Conservation (phyloP, 192 early-diverging fungal genomes). For the Mortierella antarctica region DNA sequence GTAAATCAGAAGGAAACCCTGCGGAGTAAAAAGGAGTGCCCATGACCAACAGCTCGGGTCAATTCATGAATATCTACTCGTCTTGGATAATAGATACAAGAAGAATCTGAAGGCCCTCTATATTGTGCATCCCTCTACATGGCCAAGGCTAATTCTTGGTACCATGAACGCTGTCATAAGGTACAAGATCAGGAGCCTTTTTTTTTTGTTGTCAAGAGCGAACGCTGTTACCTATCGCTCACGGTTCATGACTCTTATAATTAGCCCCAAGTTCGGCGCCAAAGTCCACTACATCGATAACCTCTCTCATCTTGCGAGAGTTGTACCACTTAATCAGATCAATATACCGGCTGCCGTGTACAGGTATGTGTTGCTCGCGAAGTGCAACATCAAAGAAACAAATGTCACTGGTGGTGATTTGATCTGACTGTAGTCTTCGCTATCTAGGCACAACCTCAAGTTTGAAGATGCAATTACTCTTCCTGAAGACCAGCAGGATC, state of each 20-base stretch:
- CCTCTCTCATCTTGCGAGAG: constrained; percentile 71
- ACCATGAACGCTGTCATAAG: constrained; percentile 89
- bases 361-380: constrained; percentile 52
- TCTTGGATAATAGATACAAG: constrained; percentile 67
- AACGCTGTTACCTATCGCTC: neutral
- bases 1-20: constrained; percentile 43
- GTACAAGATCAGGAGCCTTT: constrained; percentile 48
- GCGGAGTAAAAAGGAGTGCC: constrained; percentile 1
- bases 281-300: constrained; percentile 87
- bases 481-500: constrained; percentile 51
- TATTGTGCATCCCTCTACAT: constrained; percentile 91
- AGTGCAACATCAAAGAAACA: neutral
- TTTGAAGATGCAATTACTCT: constrained; percentile 56
- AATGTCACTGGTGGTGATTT: neutral
- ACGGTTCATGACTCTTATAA: neutral
- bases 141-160: constrained; percentile 85
- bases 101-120: constrained; percentile 95
- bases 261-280: constrained; percentile 89
- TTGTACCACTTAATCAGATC: constrained; percentile 79
- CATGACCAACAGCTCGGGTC: neutral
- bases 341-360: constrained; percentile 78
- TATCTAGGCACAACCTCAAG: constrained; percentile 54
- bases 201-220: neutral
- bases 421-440: neutral
- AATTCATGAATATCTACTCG: neutral